Evolutionary conservation across 345 rosid species (phyloP).

Genomic region (Microthlaspi erraticum): DNA sequence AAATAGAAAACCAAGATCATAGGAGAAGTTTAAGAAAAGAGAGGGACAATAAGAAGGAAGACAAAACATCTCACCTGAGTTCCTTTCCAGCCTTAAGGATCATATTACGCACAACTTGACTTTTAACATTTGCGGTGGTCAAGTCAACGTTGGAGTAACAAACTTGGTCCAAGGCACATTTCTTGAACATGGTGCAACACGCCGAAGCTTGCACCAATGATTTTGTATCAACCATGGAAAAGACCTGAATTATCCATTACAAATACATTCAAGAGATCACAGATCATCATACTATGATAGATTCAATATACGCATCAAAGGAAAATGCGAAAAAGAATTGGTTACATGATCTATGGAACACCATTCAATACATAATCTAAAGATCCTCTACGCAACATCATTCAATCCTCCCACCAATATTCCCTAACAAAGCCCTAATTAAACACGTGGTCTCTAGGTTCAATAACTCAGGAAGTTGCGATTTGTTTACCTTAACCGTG

Average conservation of each 20-base stretch:
- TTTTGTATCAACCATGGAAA: slow-evolving; percentile 77
- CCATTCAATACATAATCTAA: background rate
- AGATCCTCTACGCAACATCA: no score
- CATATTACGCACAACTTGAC: slow-evolving; percentile 64
- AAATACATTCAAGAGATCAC: no score
- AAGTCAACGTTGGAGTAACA: slow-evolving; percentile 73
- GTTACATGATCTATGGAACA: no score
- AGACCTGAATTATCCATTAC: slow-evolving; percentile 48
- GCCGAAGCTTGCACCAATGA: slow-evolving; percentile 74
- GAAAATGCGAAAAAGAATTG: no score
- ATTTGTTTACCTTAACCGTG: slow-evolving; percentile 12
- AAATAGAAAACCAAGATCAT: background rate
- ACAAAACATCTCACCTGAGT: slow-evolving; percentile 55
- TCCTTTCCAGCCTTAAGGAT: slow-evolving; percentile 71
- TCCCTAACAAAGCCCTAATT: no score
- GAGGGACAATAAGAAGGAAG: background rate
- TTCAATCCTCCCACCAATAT: no score
- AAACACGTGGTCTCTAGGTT: no score
- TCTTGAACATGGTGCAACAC: slow-evolving; percentile 72
- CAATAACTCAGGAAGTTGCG: no score
- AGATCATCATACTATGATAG: no score
- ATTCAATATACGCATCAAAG: no score
- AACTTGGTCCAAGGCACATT: slow-evolving; percentile 71
- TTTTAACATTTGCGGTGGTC: slow-evolving; percentile 54
- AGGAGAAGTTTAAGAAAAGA: no score